phyloP scores from a whole-genome alignment of 2,329 filamentous ascomycete genomes.

The Neofusicoccum laricinum region DNA sequence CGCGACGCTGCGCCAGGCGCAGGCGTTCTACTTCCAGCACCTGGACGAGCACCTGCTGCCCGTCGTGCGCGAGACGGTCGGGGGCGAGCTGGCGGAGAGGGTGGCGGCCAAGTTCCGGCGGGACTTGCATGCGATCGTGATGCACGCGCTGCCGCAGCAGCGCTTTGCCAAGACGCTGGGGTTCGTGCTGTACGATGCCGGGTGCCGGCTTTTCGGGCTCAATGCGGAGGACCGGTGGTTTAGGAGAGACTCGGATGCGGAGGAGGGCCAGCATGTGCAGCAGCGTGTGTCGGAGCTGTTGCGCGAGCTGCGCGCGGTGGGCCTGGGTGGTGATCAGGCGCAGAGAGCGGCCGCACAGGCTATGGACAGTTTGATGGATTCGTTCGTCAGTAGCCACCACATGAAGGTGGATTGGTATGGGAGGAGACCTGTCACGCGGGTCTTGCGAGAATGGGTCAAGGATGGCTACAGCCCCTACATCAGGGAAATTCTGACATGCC shows the following conservation, averaged over 20 bases:
- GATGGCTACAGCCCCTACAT: conserved; percentile 64
- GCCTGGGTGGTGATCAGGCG: conserved; percentile 66
- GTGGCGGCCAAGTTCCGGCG: conserved; percentile 50
- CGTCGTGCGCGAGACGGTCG: conserved; percentile 31
- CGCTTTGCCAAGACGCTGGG: conserved; percentile 55
- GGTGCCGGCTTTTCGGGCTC: conserved; percentile 46
- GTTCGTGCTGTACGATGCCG: conserved; percentile 53
- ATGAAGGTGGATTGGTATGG: conserved; percentile 58
- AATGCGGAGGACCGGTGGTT: conserved; percentile 18
- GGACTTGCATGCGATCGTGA: conserved; percentile 64
- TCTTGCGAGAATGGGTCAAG: conserved; percentile 66
- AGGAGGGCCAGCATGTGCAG: conserved; percentile 1
- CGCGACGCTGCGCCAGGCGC: conserved; percentile 33
- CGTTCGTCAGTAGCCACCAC: conserved; percentile 61
- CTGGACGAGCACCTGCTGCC: conserved; percentile 34
- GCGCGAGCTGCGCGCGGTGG: conserved; percentile 60
- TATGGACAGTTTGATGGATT: conserved; percentile 64
- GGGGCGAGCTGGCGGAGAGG: conserved; percentile 33
- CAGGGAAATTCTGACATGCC: conserved; percentile 55
- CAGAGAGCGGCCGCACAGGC: conserved; percentile 70
- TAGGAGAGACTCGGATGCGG: conserved; percentile 4
- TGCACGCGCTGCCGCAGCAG: conserved; percentile 56
- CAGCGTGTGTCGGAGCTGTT: conserved; percentile 40
- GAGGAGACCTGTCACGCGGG: conserved; percentile 55
- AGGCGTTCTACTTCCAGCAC: conserved; percentile 36